Conservation (phyloP, 2,329 filamentous ascomycete genomes). For the Gremmenia infestans region DNA sequence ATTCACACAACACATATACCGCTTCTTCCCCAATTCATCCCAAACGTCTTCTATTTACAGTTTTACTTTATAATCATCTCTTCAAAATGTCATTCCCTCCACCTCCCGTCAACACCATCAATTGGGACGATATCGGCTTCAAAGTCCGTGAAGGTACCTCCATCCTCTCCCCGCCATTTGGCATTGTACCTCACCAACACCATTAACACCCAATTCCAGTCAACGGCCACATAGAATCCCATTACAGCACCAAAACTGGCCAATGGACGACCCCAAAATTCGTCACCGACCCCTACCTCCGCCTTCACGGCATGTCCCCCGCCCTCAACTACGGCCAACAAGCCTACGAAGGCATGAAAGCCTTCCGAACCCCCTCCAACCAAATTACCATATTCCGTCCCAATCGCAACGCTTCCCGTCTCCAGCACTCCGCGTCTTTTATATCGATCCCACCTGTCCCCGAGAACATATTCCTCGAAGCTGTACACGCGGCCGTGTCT, state of each 20-base stretch:
- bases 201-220: conserved; percentile 46
- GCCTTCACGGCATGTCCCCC: conserved; percentile 91
- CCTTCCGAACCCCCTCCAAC: conserved; percentile 73
- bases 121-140: conserved; percentile 94
- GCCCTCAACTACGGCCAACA: conserved; percentile 96
- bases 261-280: conserved; percentile 76
- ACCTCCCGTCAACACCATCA: conserved; percentile 71
- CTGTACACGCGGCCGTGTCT: conserved; percentile 74
- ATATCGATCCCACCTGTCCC: conserved; percentile 81
- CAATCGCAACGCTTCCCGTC: conserved; percentile 73
- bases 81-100: conserved; percentile 60
- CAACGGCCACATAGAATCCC: conserved; percentile 89
- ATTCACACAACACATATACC: neutral
- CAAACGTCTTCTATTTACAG: neutral
- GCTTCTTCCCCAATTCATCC: neutral
- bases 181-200: neutral
- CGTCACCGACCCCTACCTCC: conserved; percentile 76
- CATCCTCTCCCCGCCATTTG: neutral
- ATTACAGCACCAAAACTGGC: conserved; percentile 68
- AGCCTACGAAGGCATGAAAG: conserved; percentile 97
- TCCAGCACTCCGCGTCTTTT: conserved; percentile 79
- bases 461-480: conserved; percentile 67
- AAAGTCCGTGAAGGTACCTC: conserved; percentile 75
- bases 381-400: conserved; percentile 84
- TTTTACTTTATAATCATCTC: neutral